These are phyloP conservation scores for Saccharomyces eubayanus DNA, from an alignment of 805 yeast species.

Conservation along the genomic window DNA sequence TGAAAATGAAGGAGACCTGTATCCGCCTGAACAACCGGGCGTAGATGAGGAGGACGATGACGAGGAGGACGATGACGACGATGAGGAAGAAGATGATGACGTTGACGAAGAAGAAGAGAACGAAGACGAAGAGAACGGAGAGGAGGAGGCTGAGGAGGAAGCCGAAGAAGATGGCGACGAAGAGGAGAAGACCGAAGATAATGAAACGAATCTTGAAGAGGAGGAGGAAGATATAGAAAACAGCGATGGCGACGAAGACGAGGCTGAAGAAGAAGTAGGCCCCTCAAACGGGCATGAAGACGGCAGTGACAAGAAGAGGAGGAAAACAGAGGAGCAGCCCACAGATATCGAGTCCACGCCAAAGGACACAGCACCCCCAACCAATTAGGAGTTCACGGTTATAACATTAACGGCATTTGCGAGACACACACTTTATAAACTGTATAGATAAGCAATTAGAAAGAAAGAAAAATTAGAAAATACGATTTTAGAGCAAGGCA, in stretches of 20 bases:
- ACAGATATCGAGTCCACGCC: constrained; percentile 22
- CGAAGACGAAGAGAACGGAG: constrained; percentile 39
- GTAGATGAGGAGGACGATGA: constrained; percentile 56
- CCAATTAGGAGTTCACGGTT: constrained; percentile 1
- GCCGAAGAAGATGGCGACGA: constrained; percentile 35
- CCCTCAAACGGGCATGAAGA: constrained; percentile 13
- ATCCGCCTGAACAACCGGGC: constrained; percentile 71
- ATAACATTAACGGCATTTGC: not conserved
- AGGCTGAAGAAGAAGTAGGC: constrained; percentile 24
- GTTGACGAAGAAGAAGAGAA: constrained; percentile 41
- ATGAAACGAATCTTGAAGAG: constrained; percentile 27
- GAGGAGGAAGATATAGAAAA: constrained; percentile 28
- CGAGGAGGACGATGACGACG: constrained; percentile 55
- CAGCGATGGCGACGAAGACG: constrained; percentile 25
- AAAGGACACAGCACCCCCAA: constrained; percentile 18
- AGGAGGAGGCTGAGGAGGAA: constrained; percentile 36
- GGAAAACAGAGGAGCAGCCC: constrained; percentile 10
- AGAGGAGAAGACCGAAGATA: constrained; percentile 34
- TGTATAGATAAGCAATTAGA: not conserved
- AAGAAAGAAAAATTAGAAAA: not conserved
- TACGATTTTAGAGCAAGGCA: not conserved
- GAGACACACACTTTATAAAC: not conserved
- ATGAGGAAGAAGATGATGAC: constrained; percentile 42
- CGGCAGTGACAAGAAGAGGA: constrained; percentile 13
- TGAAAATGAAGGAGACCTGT: constrained; percentile 55